Evolutionary conservation across 139 green algal species (phyloP).

Genomic region (Picochlorum sp.): DNA sequence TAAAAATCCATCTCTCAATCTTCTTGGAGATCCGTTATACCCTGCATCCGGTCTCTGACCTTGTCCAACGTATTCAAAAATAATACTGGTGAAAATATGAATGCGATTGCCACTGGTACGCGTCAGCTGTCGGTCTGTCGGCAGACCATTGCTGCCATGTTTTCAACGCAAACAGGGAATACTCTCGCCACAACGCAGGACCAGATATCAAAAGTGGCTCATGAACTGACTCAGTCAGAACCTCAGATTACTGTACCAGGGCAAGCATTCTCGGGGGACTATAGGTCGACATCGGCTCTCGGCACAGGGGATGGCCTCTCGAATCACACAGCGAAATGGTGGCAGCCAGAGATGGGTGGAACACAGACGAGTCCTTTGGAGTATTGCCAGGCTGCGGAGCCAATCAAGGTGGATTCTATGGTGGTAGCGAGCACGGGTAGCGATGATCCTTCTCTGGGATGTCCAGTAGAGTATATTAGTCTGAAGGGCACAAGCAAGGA

Average conservation of each 20-base stretch:
- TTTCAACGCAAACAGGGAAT: no score
- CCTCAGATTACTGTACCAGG: constrained; percentile 5
- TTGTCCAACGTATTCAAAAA: no score
- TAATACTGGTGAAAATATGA: no score
- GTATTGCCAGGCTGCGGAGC: constrained; percentile 58
- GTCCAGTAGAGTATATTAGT: constrained; percentile 83
- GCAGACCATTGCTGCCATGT: no score
- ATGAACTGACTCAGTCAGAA: neutral
- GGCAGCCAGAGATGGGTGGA: constrained; percentile 36
- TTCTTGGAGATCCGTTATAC: no score
- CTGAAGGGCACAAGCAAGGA: constrained; percentile 72
- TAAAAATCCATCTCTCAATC: no score
- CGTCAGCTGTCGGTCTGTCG: no score
- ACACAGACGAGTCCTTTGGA: constrained; percentile 66
- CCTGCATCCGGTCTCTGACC: no score
- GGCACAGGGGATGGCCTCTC: constrained; percentile 64
- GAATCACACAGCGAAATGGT: constrained; percentile 82
- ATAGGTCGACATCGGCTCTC: constrained; percentile 61
- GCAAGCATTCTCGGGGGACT: constrained; percentile 51
- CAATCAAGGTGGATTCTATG: constrained; percentile 68
- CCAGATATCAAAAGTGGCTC: neutral
- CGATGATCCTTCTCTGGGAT: constrained; percentile 68
- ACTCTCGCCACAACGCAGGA: neutral
- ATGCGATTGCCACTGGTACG: no score
- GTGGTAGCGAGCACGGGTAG: constrained; percentile 69